A percentile compares a stretch with the other conserved stretches of the same genome.
Evolutionary conservation across 2,329 filamentous ascomycete genomes (phyloP).

Genomic region (Graphilbum ipis-grandicollis): DNA sequence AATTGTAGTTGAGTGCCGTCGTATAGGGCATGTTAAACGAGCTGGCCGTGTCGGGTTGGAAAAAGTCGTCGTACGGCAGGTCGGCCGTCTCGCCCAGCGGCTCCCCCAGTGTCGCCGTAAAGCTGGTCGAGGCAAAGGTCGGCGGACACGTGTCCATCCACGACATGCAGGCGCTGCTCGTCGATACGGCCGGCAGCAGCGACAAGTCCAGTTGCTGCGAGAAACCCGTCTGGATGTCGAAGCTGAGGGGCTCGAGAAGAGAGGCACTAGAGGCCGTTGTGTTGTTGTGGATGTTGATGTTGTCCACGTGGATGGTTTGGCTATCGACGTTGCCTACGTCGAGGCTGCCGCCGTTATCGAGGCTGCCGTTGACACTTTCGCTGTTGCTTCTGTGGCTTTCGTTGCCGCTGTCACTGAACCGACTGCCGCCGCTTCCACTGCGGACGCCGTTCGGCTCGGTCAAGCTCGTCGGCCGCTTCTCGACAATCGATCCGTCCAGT

Average conservation of each 20-base stretch:
- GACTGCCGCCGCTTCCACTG: too few relatives aligned
- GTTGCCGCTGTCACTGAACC: too few relatives aligned
- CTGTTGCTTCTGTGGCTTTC: too few relatives aligned
- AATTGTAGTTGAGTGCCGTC: slow-evolving; percentile 7
- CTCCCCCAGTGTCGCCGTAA: neutral
- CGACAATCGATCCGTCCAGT: slow-evolving; percentile 5
- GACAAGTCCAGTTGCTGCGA: neutral
- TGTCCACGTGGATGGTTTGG: too few relatives aligned
- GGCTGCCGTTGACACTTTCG: too few relatives aligned
- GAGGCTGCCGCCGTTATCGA: too few relatives aligned
- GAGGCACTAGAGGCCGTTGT: too few relatives aligned
- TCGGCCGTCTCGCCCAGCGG: neutral
- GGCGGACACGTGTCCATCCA: neutral
- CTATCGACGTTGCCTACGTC: too few relatives aligned
- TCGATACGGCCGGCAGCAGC: neutral
- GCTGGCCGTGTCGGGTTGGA: slow-evolving; percentile 8
- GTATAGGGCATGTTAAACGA: slow-evolving; percentile 10
- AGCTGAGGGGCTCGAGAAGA: too few relatives aligned
- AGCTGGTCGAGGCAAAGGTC: neutral
- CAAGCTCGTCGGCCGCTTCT: slow-evolving; percentile 1
- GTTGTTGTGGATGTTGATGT: too few relatives aligned
- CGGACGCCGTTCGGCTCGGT: too few relatives aligned
- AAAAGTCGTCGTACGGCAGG: slow-evolving; percentile 4
- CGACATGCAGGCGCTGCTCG: neutral
- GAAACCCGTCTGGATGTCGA: too few relatives aligned